These are phyloP conservation scores for Diatrype stigma DNA, from an alignment of 2,329 filamentous ascomycete genomes.

Conservation along the genomic window DNA sequence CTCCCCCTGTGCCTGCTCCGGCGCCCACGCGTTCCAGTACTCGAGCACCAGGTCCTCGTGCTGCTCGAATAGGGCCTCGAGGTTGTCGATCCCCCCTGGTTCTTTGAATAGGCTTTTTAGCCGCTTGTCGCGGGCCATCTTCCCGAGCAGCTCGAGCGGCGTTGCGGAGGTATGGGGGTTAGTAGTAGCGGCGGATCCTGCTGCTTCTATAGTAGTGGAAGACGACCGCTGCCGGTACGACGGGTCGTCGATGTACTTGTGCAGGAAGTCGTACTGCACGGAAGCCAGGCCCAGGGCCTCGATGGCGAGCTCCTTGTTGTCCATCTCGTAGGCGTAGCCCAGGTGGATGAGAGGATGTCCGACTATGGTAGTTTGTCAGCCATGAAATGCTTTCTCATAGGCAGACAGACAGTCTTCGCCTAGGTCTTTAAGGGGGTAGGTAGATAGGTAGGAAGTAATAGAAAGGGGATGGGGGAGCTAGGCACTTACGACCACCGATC, in stretches of 20 bases:
- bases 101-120: conserved; percentile 68
- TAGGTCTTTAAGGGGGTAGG: neutral
- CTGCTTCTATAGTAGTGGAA: conserved; percentile 27
- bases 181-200: too few species aligned
- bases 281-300: conserved; percentile 74
- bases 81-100: conserved; percentile 55
- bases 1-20: too few species aligned
- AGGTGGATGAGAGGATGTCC: conserved; percentile 92
- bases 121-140: conserved; percentile 62
- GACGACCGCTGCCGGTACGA: conserved; percentile 64
- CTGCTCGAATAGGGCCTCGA: conserved; percentile 63
- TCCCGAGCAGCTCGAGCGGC: conserved; percentile 66
- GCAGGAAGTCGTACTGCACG: conserved; percentile 54
- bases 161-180: conserved; percentile 49
- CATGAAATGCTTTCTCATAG: neutral
- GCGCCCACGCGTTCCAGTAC: conserved; percentile 84
- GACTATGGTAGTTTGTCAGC: conserved; percentile 48
- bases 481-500: conserved; percentile 67
- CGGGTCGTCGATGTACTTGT: conserved; percentile 67
- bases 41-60: conserved; percentile 70
- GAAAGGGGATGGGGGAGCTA: conserved; percentile 3
- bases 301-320: conserved; percentile 79
- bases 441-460: conserved; percentile 1
- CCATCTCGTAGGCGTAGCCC: conserved; percentile 87
- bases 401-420: neutral